Evolutionary conservation across 1,284 basidiomycete species (phyloP).

Genomic region (Puccinia horiana): DNA sequence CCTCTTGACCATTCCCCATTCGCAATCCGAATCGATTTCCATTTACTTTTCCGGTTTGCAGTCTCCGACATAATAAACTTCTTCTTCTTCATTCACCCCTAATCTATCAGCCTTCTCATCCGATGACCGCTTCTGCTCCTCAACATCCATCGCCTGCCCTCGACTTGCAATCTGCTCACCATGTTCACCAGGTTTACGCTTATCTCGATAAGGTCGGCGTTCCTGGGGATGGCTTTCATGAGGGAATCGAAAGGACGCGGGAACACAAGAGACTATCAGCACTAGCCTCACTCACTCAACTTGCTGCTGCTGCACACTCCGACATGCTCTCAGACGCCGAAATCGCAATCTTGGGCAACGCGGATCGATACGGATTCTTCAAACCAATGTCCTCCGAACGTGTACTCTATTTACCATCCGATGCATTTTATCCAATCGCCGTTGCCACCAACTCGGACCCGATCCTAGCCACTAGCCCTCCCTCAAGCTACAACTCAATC

Average conservation of each 20-base stretch:
- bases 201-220: conserved; percentile 79
- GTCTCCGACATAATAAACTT: too few relatives aligned
- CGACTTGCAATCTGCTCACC: conserved; percentile 80
- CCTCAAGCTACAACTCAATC: conserved; percentile 41
- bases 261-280: conserved; percentile 65
- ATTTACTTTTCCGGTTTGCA: too few relatives aligned
- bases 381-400: conserved; percentile 60
- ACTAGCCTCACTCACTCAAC: conserved; percentile 57
- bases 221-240: conserved; percentile 84
- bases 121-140: conserved; percentile 51
- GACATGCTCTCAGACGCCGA: conserved; percentile 63
- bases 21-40: too few relatives aligned
- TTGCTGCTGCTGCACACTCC: conserved; percentile 65
- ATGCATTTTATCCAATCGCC: conserved; percentile 67
- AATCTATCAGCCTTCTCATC: not conserved
- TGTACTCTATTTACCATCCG: conserved; percentile 73
- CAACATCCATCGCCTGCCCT: conserved; percentile 57
- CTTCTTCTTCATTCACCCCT: conserved; percentile 38
- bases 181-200: conserved; percentile 84
- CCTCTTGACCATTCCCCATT: too few relatives aligned
- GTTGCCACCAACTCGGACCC: conserved; percentile 62
- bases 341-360: conserved; percentile 67
- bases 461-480: conserved; percentile 50
- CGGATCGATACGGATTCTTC: conserved; percentile 90
- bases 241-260: conserved; percentile 86